A percentile compares a stretch with the other conserved stretches of the same genome.
These are phyloP conservation scores for Populus hybrid DNA, from an alignment of 441 rosid genomes.

Conservation along the genomic window DNA sequence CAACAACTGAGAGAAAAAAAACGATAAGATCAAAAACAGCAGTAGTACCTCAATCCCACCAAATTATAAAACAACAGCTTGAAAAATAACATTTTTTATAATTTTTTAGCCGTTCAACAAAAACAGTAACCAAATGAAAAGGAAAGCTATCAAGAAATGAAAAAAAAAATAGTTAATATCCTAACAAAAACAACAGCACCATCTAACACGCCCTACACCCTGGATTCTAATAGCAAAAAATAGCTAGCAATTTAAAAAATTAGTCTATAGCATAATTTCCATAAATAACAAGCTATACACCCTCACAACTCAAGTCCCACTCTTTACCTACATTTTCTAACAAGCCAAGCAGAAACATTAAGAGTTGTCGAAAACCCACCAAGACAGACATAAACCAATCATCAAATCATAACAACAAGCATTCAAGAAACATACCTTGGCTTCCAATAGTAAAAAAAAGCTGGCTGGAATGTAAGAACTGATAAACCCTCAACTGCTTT, in stretches of 20 bases:
- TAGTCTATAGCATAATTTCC: constrained; percentile 4
- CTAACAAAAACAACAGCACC: constrained; percentile 35
- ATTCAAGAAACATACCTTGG: constrained; percentile 19
- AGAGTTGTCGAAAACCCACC: neutral
- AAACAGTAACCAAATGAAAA: neutral
- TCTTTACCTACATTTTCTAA: constrained; percentile 21
- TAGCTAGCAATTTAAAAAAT: neutral
- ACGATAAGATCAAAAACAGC: neutral
- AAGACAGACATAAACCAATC: neutral
- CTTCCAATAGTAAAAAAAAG: constrained; percentile 14
- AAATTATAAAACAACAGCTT: neutral
- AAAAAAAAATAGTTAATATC: constrained; percentile 20
- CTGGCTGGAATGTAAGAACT: neutral
- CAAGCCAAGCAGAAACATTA: constrained; percentile 19
- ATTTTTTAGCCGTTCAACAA: constrained; percentile 23
- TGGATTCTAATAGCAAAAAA: constrained; percentile 7
- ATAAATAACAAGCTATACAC: neutral
- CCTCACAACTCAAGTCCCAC: constrained; percentile 26
- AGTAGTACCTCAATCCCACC: neutral
- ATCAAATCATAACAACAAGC: neutral
- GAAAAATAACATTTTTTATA: constrained; percentile 14
- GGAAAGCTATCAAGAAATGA: constrained; percentile 3
- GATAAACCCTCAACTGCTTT: neutral
- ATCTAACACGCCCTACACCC: constrained; percentile 11
- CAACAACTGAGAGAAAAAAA: neutral